Base-by-base conservation (phyloP, 2,329 filamentous ascomycete species). In the Cytospora schulzeri region DNA sequence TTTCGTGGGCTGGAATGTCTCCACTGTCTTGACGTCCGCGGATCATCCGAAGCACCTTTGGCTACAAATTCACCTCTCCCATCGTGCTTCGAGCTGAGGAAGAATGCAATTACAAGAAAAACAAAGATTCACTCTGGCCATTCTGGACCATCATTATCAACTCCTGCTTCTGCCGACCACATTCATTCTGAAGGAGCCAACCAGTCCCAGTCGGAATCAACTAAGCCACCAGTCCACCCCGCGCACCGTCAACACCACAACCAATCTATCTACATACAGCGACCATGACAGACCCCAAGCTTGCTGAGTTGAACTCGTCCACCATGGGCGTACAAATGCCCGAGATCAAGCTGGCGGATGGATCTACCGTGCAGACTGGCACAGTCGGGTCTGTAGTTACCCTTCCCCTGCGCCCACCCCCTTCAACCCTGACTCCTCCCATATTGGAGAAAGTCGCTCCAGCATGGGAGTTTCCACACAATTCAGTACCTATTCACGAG, bases 291-390 rank as follows among this genome's bases (percentile, higher is more conserved):
- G 22, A 50, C 26, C 26, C 22, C 4, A 62, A 66, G 54, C 69
- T 73, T 19, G 69, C 71, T 6, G 66, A 70, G 35, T 52, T 72
- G 22, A 72, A 73, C 62, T 74, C 72, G 6, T 62, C 69, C 12
- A 70, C 69, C 0, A 24, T 72, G 3, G 70, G 72, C 29, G 69
- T 63, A 35, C 67, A 69, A 22, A 70, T 74, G 61, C 72, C 71
- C 7, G 70, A 73, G 53, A 69, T 73, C 51, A 70, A 70, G 11
- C 62, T 74, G 19, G 66, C 70, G 22, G 69, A 73, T 56, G 71
- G 72, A 26, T 71, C 63, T 50, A 69, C 68, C 53, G 71, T 73
- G 33, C 72, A 73, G 52, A 73, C 72, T 1, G 72, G 72, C 22
- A 74, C 72, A 1, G 68, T 73, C 11, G 71, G 71, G 71, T 72